These are phyloP conservation scores for Capsicum rhomboideum DNA, from an alignment of 257 asterid genomes.

Conservation along the genomic window DNA sequence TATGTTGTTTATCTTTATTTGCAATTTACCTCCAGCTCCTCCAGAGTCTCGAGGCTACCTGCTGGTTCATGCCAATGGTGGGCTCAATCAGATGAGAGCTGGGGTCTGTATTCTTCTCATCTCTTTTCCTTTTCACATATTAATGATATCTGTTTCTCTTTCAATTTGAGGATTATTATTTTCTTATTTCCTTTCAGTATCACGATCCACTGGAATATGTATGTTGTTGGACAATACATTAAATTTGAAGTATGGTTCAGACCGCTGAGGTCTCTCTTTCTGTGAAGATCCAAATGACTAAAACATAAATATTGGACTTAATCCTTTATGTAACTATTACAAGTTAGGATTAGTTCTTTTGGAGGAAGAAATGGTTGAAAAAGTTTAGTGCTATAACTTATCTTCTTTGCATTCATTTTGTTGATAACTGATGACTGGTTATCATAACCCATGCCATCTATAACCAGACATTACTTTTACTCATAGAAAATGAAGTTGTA, in stretches of 20 bases:
- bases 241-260: background rate
- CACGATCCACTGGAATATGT: background rate
- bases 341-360: background rate
- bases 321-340: background rate
- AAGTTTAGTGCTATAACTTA: background rate
- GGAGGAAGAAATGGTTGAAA: background rate
- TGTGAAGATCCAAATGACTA: background rate
- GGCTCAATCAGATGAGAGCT: conserved; percentile 96
- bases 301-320: background rate
- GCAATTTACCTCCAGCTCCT: conserved; percentile 41
- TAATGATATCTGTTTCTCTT: conserved; percentile 20
- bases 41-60: conserved; percentile 76
- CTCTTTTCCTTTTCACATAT: background rate
- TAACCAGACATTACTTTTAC: background rate
- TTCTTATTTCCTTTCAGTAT: background rate
- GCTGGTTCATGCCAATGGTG: conserved; percentile 91
- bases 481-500: background rate
- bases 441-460: background rate
- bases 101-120: conserved; percentile 52
- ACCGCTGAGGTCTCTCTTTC: background rate
- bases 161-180: background rate
- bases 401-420: background rate
- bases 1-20: background rate
- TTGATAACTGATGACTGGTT: background rate
- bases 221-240: background rate